phyloP scores from a whole-genome alignment of 2,329 filamentous ascomycete species.

The Pseudocercospora crystallina region DNA sequence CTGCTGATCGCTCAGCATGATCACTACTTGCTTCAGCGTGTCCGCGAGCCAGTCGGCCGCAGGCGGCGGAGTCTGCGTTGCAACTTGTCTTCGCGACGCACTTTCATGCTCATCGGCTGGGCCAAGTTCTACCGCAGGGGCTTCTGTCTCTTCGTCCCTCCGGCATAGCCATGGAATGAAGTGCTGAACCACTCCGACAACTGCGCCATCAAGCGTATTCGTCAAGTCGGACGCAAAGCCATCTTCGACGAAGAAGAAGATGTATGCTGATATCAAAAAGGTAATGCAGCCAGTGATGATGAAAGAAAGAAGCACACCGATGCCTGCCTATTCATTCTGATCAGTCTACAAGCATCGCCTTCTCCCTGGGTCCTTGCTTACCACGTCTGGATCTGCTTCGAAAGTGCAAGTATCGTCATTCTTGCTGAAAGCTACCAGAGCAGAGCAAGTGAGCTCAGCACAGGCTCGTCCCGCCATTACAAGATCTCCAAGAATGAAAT shows the following conservation, averaged over 20 bases:
- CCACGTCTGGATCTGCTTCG: not conserved
- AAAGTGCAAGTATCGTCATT: not conserved
- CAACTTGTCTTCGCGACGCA: too few relatives aligned
- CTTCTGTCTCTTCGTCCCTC: too few relatives aligned
- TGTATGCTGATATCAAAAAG: not conserved
- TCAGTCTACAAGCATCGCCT: too few relatives aligned
- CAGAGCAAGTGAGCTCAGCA: too few relatives aligned
- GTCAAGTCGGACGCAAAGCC: not conserved
- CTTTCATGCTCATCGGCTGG: too few relatives aligned
- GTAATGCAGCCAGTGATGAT: not conserved
- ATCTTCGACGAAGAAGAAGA: not conserved
- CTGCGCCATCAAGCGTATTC: not conserved
- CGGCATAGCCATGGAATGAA: not conserved
- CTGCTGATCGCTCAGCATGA: constrained; percentile 2
- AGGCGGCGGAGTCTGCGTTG: not conserved
- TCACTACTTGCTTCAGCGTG: not conserved
- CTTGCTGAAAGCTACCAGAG: too few relatives aligned
- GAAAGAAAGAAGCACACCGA: not conserved
- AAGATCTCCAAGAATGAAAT: too few relatives aligned
- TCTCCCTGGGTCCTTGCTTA: too few relatives aligned
- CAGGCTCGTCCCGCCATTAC: too few relatives aligned
- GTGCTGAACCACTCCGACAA: not conserved
- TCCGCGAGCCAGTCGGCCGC: too few relatives aligned
- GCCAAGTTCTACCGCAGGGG: too few relatives aligned
- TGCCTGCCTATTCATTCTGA: not conserved